Percentiles rank a stretch among this genome's conserved stretches.
phyloP scores from a whole-genome alignment of 495 filamentous ascomycete genomes.

The Penicillium robsamsonii region DNA sequence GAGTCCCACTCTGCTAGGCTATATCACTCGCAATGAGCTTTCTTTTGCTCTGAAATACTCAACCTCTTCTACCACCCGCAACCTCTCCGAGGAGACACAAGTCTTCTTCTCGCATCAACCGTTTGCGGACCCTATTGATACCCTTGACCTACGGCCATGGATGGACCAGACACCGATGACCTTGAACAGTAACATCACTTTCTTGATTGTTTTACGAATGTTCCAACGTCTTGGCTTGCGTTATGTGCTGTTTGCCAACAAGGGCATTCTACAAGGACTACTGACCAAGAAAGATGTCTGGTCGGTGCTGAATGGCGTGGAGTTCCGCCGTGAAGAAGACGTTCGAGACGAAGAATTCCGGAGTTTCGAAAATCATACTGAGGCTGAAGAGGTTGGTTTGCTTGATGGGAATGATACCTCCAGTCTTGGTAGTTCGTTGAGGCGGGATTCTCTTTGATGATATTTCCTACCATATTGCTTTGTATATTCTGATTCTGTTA shows the following conservation, averaged over 20 bases:
- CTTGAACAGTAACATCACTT: constrained; percentile 66
- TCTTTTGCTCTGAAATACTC: constrained; percentile 67
- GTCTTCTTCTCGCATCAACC: constrained; percentile 81
- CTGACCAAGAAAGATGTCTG: constrained; percentile 99
- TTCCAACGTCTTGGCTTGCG: constrained; percentile 91
- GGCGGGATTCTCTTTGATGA: constrained; percentile 34
- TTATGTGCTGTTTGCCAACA: constrained; percentile 83
- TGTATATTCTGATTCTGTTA: neutral
- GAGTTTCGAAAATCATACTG: constrained; percentile 40
- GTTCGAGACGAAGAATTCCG: constrained; percentile 36
- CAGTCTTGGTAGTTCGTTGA: constrained; percentile 37
- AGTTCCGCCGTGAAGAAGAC: constrained; percentile 50
- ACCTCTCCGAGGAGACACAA: constrained; percentile 67
- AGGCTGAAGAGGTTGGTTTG: constrained; percentile 52
- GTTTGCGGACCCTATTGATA: constrained; percentile 72
- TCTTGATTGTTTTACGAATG: constrained; percentile 81
- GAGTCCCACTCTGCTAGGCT: constrained; percentile 74
- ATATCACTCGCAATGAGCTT: constrained; percentile 90
- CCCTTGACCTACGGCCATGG: constrained; percentile 87
- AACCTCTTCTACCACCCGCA: constrained; percentile 44
- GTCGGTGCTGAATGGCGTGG: constrained; percentile 81
- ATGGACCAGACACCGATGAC: constrained; percentile 99
- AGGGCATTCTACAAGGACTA: constrained; percentile 77
- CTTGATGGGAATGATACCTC: constrained; percentile 45
- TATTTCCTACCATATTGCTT: constrained; percentile 15